Percentiles rank a stretch among this genome's conserved stretches.
phyloP scores from a whole-genome alignment of 208 protist genomes.

The Vickermania spadyakhi region DNA sequence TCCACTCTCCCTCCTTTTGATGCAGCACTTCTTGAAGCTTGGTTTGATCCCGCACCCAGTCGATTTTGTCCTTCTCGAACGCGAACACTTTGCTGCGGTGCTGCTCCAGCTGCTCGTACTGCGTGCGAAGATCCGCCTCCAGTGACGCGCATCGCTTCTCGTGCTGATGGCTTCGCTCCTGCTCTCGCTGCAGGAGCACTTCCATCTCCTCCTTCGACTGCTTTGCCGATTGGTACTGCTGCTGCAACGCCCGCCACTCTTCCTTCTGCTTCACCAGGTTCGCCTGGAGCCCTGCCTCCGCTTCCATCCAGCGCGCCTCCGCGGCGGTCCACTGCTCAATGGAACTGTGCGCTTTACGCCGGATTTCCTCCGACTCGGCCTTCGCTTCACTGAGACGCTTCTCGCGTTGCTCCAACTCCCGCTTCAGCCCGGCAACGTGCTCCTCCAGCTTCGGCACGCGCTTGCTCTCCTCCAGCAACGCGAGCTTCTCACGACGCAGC shows the following conservation, averaged over 20 bases:
- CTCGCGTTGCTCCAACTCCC: constrained; percentile 52
- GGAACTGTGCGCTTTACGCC: constrained; percentile 45
- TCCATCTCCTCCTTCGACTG: constrained; percentile 56
- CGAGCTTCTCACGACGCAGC: constrained; percentile 58
- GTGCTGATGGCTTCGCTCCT: constrained; percentile 37
- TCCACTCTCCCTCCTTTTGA: constrained; percentile 68
- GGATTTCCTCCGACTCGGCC: constrained; percentile 54
- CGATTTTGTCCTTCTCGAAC: constrained; percentile 57
- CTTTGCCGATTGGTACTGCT: constrained; percentile 52
- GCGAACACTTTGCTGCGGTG: constrained; percentile 51
- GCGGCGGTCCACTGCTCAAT: constrained; percentile 69
- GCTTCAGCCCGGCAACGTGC: constrained; percentile 45
- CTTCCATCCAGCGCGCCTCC: constrained; percentile 62
- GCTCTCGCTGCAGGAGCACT: constrained; percentile 9
- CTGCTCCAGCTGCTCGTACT: constrained; percentile 20
- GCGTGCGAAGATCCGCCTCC: constrained; percentile 33
- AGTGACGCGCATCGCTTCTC: constrained; percentile 27
- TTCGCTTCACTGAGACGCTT: constrained; percentile 29
- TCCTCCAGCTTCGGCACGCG: constrained; percentile 54
- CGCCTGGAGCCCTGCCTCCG: constrained; percentile 26
- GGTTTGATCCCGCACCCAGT: constrained; percentile 46
- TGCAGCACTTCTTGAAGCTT: constrained; percentile 54
- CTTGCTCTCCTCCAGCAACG: constrained; percentile 50
- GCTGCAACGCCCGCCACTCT: constrained; percentile 30
- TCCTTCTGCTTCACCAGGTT: constrained; percentile 22